Conservation (phyloP, 75 land plant genomes). For the Cryptomeria japonica region DNA sequence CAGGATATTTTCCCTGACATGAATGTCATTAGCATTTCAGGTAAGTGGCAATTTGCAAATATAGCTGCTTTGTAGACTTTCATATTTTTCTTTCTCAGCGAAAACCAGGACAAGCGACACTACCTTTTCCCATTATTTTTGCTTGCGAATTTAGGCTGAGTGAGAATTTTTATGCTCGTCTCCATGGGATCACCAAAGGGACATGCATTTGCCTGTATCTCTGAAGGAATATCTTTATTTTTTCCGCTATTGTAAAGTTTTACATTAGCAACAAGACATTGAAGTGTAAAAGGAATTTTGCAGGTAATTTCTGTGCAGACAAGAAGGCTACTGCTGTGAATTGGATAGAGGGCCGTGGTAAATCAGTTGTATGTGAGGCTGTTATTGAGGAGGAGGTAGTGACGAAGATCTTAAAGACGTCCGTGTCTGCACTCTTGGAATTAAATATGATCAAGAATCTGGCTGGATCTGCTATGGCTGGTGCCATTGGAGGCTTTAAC, state of each 20-base stretch:
- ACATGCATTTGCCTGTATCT: no score
- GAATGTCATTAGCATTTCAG: slow-evolving; percentile 78
- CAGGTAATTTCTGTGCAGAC: slow-evolving; percentile 63
- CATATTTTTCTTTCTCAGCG: no score
- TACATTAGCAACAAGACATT: slow-evolving; percentile 3
- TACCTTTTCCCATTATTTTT: no score
- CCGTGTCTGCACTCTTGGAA: slow-evolving; percentile 72
- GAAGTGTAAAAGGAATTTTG: not conserved
- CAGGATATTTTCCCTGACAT: slow-evolving; percentile 72
- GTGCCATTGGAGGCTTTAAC: slow-evolving; percentile 79
- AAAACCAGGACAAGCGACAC: no score
- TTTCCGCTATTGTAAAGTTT: no score
- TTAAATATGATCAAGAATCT: slow-evolving; percentile 82
- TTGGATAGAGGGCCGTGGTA: slow-evolving; percentile 78
- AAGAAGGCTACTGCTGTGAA: slow-evolving; percentile 67
- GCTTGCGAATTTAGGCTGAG: no score
- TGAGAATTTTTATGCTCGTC: no score
- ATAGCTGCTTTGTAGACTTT: no score
- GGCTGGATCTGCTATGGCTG: slow-evolving; percentile 86
- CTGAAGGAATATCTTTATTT: no score
- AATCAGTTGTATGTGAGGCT: slow-evolving; percentile 83
- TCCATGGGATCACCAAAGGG: no score
- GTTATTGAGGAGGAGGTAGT: slow-evolving; percentile 65
- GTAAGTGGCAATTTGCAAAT: slow-evolving; percentile 25
- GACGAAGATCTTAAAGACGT: slow-evolving; percentile 66